Conservation (phyloP, 345 rosid species). For the Populus davidiana region DNA sequence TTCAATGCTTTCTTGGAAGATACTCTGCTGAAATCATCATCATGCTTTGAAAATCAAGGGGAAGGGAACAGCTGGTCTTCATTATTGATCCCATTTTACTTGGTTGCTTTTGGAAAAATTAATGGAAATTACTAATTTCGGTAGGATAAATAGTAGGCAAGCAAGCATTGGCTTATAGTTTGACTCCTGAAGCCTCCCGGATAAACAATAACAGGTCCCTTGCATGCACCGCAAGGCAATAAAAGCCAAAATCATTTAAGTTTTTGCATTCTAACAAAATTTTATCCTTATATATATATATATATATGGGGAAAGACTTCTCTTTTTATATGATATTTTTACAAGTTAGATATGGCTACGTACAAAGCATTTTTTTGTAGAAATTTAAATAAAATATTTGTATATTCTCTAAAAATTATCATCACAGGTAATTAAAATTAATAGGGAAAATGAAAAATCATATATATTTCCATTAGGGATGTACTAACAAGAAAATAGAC, state of each 20-base stretch:
- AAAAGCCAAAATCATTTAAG: not conserved
- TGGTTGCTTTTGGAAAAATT: not conserved
- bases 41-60: not conserved
- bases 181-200: not conserved
- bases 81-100: not conserved
- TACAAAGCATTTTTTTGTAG: no score
- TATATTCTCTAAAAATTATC: no score
- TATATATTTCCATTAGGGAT: no score
- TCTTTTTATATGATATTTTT: no score
- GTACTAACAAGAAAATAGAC: no score
- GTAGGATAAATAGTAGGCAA: not conserved
- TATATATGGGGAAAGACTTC: no score
- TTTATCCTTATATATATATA: not conserved
- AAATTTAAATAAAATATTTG: no score
- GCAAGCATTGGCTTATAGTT: slow-evolving; percentile 9
- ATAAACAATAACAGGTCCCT: not conserved
- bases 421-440: no score
- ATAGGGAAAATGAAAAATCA: no score
- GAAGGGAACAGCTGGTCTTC: not conserved
- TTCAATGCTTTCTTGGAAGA: not conserved
- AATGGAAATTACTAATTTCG: not conserved
- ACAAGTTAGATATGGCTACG: no score
- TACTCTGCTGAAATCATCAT: not conserved
- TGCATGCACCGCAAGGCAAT: not conserved
- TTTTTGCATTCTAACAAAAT: not conserved